Evolutionary conservation across 2,329 filamentous ascomycete species (phyloP), one percentile per base, ranked within the genome.

Genomic region (Colletotrichum kahawae): DNA sequence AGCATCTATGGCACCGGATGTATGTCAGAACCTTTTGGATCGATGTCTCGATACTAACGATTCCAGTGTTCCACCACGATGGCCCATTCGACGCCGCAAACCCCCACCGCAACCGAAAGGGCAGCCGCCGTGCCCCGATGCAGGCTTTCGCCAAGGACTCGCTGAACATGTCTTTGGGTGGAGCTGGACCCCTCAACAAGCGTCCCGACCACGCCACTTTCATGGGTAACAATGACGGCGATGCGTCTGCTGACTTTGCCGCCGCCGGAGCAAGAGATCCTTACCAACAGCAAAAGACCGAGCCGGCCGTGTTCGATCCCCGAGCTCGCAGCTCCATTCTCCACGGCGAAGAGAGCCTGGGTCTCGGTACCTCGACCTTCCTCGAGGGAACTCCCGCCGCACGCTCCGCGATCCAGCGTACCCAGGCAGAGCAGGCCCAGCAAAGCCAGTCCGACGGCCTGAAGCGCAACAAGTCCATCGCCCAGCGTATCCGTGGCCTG

Each of bases 11-110:
- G 97, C 72, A 95, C 94, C 80, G 96, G 96, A 85, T 88, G 95
- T 97, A 88, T 86, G 95, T 92, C 63, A 56, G 13, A 33, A 24
- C 70, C 5, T 33, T 2, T 34, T 9, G 4, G 14, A 77, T 76
- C 71, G 9, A 75, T 6, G 38, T 43, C 29, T 21, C 24, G 9
- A 24, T 59, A 67, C 74, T 76, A 51, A 76, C 51, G 27, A 27
- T 13, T 34, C 5, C 80, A 98, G 95, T 98, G 79, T 98, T 98
- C 85, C 97, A 99, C 81, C 97, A 99, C 82, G 97, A 98, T 81
- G 97, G 97, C 1, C 97, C 97, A 6, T 99, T 98, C 80, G 97
- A 99, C 84, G 97, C 97, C 24, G 95, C 97, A 83, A 98, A 98
- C 83, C 95, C 97, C 6, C 94, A 98, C 83, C 95, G 97, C 78